Percentiles rank a stretch among this genome's conserved stretches.
Evolutionary conservation across 129 eudicot genomes (phyloP).

Genomic region (Flaveria robusta): DNA sequence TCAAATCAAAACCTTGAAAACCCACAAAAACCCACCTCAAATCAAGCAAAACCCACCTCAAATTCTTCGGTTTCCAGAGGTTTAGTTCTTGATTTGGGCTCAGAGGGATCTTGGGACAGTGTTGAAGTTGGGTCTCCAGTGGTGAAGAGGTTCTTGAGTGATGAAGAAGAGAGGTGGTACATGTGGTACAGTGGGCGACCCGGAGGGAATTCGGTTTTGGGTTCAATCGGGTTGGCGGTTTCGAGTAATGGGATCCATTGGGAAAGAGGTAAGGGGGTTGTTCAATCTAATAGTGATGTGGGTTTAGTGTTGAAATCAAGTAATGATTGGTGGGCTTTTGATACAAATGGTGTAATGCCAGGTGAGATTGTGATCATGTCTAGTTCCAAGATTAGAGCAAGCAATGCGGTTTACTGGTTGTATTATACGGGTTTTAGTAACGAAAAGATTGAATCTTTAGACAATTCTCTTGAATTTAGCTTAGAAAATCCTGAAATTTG

Average conservation of each 20-base stretch:
- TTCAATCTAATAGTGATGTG: conserved; percentile 56
- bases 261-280: conserved; percentile 70
- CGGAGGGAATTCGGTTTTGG: conserved; percentile 36
- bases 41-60: conserved; percentile 30
- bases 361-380: conserved; percentile 81
- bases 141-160: conserved; percentile 78
- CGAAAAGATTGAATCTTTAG: conserved; percentile 48
- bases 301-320: conserved; percentile 74
- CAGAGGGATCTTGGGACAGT: conserved; percentile 67
- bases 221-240: conserved; percentile 78
- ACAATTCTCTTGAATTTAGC: conserved; percentile 36
- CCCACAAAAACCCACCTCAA: conserved; percentile 40
- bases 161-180: conserved; percentile 94
- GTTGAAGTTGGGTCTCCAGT: conserved; percentile 84
- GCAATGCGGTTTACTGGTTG: conserved; percentile 84
- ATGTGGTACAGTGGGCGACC: conserved; percentile 94
- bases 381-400: conserved; percentile 63
- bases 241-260: conserved; percentile 91
- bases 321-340: conserved; percentile 95
- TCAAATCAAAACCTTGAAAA: conserved; percentile 36
- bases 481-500: conserved; percentile 41
- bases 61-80: conserved; percentile 60
- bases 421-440: conserved; percentile 71
- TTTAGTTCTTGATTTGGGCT: conserved; percentile 73
- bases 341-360: conserved; percentile 73